Percentiles rank a stretch among this genome's conserved stretches.
phyloP scores from a whole-genome alignment of 768 basidiomycete species.

The Boletus huronensis region DNA sequence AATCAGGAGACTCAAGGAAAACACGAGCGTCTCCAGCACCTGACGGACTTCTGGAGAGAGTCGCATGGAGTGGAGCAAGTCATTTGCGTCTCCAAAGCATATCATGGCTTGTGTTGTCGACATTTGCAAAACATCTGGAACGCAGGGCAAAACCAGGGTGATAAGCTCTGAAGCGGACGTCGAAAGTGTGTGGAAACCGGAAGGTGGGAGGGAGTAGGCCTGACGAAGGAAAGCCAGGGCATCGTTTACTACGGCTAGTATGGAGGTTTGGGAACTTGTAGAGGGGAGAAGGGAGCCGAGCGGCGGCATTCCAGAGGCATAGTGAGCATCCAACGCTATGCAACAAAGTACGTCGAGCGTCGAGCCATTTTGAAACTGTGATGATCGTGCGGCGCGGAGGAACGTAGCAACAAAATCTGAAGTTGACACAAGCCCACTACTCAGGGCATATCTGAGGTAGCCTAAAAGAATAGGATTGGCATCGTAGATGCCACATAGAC shows the following conservation, averaged over 20 bases:
- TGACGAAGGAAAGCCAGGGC: constrained; percentile 56
- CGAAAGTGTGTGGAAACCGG: constrained; percentile 52
- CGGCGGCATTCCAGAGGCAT: constrained; percentile 50
- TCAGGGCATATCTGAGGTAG: constrained; percentile 61
- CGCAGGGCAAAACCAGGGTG: constrained; percentile 56
- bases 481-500: constrained; percentile 63
- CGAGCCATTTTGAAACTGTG: constrained; percentile 57
- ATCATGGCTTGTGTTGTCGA: constrained; percentile 57
- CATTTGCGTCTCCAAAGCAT: constrained; percentile 46
- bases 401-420: constrained; percentile 62
- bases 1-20: constrained; percentile 57
- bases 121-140: constrained; percentile 59
- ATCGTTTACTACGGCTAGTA: constrained; percentile 57
- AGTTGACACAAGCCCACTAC: constrained; percentile 53
- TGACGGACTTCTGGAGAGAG: constrained; percentile 52
- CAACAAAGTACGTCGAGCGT: constrained; percentile 72
- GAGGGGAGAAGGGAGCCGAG: constrained; percentile 54
- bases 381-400: constrained; percentile 61
- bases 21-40: constrained; percentile 54
- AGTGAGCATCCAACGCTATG: constrained; percentile 60
- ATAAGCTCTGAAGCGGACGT: constrained; percentile 63
- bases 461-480: constrained; percentile 65
- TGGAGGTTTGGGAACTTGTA: constrained; percentile 44
- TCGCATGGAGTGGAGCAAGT: constrained; percentile 50
- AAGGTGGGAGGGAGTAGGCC: constrained; percentile 49